These are phyloP conservation scores for Lactarius evosmus DNA, from an alignment of 768 basidiomycete genomes.

Conservation along the genomic window DNA sequence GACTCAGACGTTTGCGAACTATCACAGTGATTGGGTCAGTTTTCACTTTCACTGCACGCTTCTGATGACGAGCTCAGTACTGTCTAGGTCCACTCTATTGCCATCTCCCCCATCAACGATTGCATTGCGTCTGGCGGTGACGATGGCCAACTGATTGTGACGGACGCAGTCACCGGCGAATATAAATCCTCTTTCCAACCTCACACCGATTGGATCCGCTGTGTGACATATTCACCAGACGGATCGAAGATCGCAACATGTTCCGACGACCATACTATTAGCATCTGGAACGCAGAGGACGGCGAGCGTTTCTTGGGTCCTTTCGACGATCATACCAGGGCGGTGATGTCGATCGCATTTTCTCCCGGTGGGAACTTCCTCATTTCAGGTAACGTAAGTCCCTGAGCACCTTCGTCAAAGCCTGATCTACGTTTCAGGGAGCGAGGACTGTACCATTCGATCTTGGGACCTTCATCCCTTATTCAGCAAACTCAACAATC, in stretches of 20 bases:
- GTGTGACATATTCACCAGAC: constrained; percentile 23
- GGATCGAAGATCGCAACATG: constrained; percentile 25
- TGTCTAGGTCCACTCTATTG: constrained; percentile 4
- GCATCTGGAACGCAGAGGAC: constrained; percentile 22
- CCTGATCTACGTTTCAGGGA: constrained; percentile 11
- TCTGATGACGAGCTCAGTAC: neutral
- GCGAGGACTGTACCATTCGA: constrained; percentile 6
- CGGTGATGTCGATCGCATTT: constrained; percentile 12
- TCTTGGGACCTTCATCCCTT: constrained; percentile 7
- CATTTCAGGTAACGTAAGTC: constrained; percentile 3
- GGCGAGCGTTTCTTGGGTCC: neutral
- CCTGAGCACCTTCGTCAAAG: neutral
- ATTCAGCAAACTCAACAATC: constrained; percentile 5
- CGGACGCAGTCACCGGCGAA: neutral
- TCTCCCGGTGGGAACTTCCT: constrained; percentile 11
- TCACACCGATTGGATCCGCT: constrained; percentile 19
- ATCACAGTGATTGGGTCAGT: constrained; percentile 16
- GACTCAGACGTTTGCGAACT: neutral
- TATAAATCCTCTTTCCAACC: neutral
- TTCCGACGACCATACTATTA: constrained; percentile 20
- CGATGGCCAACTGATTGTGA: constrained; percentile 8
- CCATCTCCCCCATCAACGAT: constrained; percentile 4
- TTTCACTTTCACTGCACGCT: neutral
- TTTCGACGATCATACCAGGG: neutral
- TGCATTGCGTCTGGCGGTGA: constrained; percentile 11